Conservation (phyloP, 495 filamentous ascomycete genomes). For the Aspergillus conjunctus region DNA sequence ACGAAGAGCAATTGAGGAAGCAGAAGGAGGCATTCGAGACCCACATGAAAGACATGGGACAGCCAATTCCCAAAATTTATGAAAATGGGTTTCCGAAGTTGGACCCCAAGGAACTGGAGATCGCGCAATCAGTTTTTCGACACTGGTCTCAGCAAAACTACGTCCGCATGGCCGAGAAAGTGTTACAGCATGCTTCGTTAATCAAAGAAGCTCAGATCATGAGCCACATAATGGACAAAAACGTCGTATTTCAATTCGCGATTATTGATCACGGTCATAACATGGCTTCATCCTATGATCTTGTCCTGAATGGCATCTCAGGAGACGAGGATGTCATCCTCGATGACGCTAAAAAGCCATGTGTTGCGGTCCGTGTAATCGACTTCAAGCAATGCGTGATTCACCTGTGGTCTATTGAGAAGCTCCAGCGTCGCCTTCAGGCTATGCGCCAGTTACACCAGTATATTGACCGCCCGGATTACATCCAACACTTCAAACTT, state of each 20-base stretch:
- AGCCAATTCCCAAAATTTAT: constrained; percentile 49
- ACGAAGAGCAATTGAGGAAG: constrained; percentile 74
- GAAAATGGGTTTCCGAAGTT: constrained; percentile 61
- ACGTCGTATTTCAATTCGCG: constrained; percentile 92
- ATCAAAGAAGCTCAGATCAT: constrained; percentile 97
- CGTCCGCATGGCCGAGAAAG: constrained; percentile 90
- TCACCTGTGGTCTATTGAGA: constrained; percentile 92
- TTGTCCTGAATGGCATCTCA: constrained; percentile 91
- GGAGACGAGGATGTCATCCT: constrained; percentile 83
- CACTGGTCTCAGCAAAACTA: constrained; percentile 87
- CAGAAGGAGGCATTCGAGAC: constrained; percentile 78
- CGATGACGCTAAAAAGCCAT: constrained; percentile 82
- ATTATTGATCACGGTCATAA: constrained; percentile 87
- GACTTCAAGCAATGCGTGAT: constrained; percentile 88
- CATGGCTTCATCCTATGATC: constrained; percentile 90
- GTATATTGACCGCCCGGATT: constrained; percentile 92
- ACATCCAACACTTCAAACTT: constrained; percentile 67
- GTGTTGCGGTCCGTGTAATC: constrained; percentile 85
- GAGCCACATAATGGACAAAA: constrained; percentile 95
- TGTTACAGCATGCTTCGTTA: constrained; percentile 81
- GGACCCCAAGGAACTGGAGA: constrained; percentile 66
- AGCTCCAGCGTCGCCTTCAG: constrained; percentile 81
- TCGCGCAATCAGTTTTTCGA: constrained; percentile 63
- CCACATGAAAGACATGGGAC: constrained; percentile 62
- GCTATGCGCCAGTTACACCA: constrained; percentile 96